phyloP scores from a whole-genome alignment of 139 green algal species.

The Klebsormidium nitens region DNA sequence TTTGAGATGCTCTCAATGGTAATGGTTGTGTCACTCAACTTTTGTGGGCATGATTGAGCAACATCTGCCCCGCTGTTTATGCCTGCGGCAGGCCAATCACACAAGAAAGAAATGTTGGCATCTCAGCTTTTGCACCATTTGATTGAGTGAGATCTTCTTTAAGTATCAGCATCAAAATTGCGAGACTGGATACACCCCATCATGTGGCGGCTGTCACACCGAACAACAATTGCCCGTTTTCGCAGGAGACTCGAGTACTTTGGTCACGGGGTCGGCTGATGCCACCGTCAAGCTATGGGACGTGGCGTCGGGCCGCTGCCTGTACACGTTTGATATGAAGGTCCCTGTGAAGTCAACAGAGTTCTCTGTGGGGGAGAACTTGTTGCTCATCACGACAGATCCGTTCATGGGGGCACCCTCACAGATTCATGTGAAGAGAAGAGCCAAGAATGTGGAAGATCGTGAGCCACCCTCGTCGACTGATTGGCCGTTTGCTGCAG shows the following conservation, averaged over 20 bases:
- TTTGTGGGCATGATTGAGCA: no score
- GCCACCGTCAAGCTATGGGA: conserved; percentile 87
- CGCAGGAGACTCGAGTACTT: conserved; percentile 52
- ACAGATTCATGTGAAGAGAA: conserved; percentile 47
- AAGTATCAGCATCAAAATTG: not conserved
- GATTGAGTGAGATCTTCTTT: not conserved
- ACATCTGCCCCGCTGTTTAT: no score
- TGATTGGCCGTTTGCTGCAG: no score
- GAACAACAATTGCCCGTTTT: conserved; percentile 6
- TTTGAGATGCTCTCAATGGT: not conserved
- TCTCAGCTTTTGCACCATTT: no score
- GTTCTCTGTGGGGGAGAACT: conserved; percentile 70
- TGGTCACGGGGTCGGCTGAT: conserved; percentile 87
- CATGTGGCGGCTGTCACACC: not conserved
- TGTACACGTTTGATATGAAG: conserved; percentile 73
- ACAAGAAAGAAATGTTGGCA: no score
- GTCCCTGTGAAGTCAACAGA: conserved; percentile 70
- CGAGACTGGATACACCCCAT: not conserved
- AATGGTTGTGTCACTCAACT: no score
- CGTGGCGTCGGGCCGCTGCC: conserved; percentile 64
- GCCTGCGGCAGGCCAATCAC: no score
- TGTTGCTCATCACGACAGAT: conserved; percentile 79
- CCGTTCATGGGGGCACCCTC: conserved; percentile 72
- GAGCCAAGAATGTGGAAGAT: conserved; percentile 12
- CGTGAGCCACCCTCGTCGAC: conserved; percentile 26